Evolutionary conservation across 768 basidiomycete species (phyloP), one percentile per base, ranked within the genome.

Genomic region (Coprinopsis strossmayeri): DNA sequence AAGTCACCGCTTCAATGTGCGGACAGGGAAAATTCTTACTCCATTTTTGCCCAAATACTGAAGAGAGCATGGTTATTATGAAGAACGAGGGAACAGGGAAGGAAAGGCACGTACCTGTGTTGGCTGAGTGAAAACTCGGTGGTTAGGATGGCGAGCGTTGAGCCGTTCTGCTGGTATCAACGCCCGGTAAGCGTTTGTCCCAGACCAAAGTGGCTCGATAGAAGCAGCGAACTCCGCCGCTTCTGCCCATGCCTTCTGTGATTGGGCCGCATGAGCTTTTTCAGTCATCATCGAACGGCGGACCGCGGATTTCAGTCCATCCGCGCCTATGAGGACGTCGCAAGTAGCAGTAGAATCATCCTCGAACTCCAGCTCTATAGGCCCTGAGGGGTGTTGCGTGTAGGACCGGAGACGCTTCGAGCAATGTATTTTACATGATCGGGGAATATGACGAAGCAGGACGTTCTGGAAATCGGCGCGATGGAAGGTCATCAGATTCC

Each of bases 271-370:
- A 37, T 59, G 59, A 2, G 64, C 66, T 50, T 69, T 68, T 55
- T 72, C 71, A 40, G 53, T 56, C 42, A 75, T 51, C 38, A 78
- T 54, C 3, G 62, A 59, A 25, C 62, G 59, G 28, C 76, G 66
- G 55, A 81, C 76, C 49, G 67, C 69, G 25, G 81, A 84, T 63
- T 78, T 79, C 50, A 85, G 51, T 3, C 83, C 83, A 53, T 86
- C 84, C n/a, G 82, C 82, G 30, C 83, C 84, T 45, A 86, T 62
- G 63, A 88, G 74, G 10, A 86, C 59, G 59, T 87, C 84, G 57
- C 82, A 86, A 20, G 69, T 66, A 3, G 79, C 69, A 10, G 65
- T 71, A 12, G 79, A 69, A 34, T 81, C 82, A 56, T 87, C 86
- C 53, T 76, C 66, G 58, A 87, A 88, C 18, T 67, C 56, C 49